Evolutionary conservation across 192 early-diverging fungal genomes (phyloP).

Genomic region (Chytriomyces sp.): DNA sequence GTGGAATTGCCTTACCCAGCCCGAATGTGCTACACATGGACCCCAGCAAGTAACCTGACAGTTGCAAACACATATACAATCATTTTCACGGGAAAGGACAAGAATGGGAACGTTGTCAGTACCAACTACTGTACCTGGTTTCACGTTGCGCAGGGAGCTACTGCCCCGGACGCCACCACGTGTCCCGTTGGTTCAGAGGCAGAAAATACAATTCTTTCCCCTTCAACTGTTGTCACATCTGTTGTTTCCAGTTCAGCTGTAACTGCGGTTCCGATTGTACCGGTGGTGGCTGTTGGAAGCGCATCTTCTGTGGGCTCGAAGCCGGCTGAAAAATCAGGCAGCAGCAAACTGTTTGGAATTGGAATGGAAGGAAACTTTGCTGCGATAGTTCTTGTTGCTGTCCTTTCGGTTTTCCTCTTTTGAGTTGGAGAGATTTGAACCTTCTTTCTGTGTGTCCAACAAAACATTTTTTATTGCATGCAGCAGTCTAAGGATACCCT

Average conservation of each 20-base stretch:
- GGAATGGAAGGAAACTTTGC: not conserved
- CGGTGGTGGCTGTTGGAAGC: not conserved
- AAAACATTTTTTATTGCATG: too few relatives aligned
- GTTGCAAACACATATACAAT: not conserved
- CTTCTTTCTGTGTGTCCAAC: too few relatives aligned
- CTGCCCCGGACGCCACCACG: not conserved
- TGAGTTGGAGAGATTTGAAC: too few relatives aligned
- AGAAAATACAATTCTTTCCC: not conserved
- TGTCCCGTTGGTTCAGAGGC: not conserved
- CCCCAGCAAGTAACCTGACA: slow-evolving; percentile 18
- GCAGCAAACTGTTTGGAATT: not conserved
- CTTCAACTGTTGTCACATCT: not conserved
- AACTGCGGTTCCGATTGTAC: too few relatives aligned
- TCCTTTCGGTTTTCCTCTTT: not conserved
- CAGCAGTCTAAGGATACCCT: too few relatives aligned
- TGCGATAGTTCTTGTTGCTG: not conserved
- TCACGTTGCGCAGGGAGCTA: not conserved
- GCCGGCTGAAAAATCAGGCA: not conserved
- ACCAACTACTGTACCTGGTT: slow-evolving; percentile 24
- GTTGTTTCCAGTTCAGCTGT: not conserved
- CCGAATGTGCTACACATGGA: slow-evolving; percentile 18
- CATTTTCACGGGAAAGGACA: slow-evolving; percentile 10
- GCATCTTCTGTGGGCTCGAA: not conserved
- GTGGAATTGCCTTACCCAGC: slow-evolving; percentile 8
- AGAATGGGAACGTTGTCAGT: not conserved